These are phyloP conservation scores for Eimeria sp. DNA, from an alignment of 169 alveolate genomes.

Conservation along the genomic window DNA sequence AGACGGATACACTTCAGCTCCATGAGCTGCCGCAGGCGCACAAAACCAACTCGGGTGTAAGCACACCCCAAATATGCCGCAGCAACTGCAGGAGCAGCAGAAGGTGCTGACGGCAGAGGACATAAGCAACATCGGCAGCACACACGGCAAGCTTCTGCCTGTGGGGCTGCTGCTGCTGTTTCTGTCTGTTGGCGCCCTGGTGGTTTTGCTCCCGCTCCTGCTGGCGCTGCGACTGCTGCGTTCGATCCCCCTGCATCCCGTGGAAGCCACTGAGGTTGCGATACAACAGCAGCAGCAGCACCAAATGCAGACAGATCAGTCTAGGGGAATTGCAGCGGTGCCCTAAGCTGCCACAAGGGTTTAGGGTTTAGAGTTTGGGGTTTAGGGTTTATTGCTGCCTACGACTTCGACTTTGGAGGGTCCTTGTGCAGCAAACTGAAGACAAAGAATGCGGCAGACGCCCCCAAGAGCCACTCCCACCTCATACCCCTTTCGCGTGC, in stretches of 20 bases:
- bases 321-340: not conserved
- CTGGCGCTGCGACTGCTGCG: not conserved
- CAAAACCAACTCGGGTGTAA: constrained; percentile 40
- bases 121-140: not conserved
- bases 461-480: constrained; percentile 21
- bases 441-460: constrained; percentile 29
- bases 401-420: constrained; percentile 28
- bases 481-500: not conserved
- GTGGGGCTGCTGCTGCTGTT: not conserved
- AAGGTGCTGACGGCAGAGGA: not conserved
- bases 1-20: constrained; percentile 16
- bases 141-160: not conserved
- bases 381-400: not conserved
- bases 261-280: not conserved
- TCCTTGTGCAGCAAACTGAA: constrained; percentile 32
- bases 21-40: not conserved
- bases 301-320: no score
- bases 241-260: not conserved
- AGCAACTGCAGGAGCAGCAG: not conserved
- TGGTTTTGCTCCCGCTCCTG: not conserved
- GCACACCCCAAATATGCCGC: not conserved
- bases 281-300: not conserved
- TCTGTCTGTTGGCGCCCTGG: not conserved
- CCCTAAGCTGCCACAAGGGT: not conserved
- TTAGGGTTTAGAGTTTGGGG: not conserved